phyloP scores from a whole-genome alignment of 176 grass and related monocot species.

The Oryza punctata region DNA sequence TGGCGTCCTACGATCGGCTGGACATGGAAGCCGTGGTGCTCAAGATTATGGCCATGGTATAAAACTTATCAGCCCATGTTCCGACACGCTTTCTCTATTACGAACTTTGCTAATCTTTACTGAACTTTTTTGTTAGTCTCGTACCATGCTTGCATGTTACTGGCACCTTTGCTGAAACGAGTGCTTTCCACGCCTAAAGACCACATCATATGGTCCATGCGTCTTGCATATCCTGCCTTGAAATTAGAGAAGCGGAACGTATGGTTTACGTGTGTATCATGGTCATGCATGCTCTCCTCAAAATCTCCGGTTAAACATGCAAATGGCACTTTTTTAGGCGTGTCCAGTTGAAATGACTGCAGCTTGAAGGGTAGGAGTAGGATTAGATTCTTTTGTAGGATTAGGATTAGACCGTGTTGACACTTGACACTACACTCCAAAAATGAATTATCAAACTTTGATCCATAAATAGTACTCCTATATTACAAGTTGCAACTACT shows the following conservation, averaged over 20 bases:
- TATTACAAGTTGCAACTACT: background rate
- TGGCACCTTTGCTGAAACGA: background rate
- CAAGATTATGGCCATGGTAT: conserved; percentile 62
- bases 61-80: background rate
- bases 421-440: background rate
- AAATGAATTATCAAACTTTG: background rate
- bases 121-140: background rate
- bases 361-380: background rate
- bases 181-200: conserved; percentile 37
- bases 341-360: background rate
- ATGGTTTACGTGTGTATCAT: conserved; percentile 12
- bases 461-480: background rate
- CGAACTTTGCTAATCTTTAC: background rate
- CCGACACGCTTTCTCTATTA: background rate
- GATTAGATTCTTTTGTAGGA: background rate
- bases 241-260: background rate
- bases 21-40: conserved; percentile 69
- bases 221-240: background rate
- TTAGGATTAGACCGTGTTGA: background rate
- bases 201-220: conserved; percentile 40
- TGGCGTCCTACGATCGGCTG: conserved; percentile 56
- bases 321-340: background rate
- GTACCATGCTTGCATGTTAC: conserved; percentile 35
- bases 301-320: background rate
- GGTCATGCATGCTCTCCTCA: background rate